A percentile compares a stretch with the other conserved stretches of the same genome.
These are phyloP conservation scores for Bipolaris gigantea DNA, from an alignment of 2,329 filamentous ascomycete species.

Conservation along the genomic window DNA sequence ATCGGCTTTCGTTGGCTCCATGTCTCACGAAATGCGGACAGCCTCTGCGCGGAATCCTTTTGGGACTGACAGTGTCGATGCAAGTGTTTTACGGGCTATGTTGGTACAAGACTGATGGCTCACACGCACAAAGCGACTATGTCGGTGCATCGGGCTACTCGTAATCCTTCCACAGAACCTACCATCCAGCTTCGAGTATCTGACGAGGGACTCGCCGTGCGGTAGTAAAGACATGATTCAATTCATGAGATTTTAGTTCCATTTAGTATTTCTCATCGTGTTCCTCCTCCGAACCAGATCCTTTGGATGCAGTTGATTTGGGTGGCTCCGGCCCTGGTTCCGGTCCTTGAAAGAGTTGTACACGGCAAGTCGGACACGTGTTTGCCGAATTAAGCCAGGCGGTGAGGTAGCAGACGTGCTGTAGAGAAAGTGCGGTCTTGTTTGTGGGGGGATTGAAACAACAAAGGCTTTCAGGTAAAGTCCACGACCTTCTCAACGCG, in stretches of 20 bases:
- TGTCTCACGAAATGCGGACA: slow-evolving; percentile 6
- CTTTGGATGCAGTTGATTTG: background rate
- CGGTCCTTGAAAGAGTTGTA: background rate
- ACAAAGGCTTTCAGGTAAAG: background rate
- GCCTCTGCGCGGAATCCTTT: slow-evolving; percentile 5
- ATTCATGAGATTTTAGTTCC: too few species aligned
- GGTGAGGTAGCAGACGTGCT: background rate
- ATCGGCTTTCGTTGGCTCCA: slow-evolving; percentile 4
- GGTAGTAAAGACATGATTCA: too few species aligned
- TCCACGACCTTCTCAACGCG: background rate
- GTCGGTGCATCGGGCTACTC: too few species aligned
- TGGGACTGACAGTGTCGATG: background rate
- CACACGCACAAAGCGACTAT: too few species aligned
- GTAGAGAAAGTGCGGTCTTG: background rate
- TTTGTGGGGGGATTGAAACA: background rate
- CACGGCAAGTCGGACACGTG: background rate
- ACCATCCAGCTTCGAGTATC: too few species aligned
- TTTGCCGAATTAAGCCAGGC: background rate
- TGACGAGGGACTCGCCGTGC: too few species aligned
- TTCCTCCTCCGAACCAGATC: background rate
- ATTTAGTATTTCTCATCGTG: background rate
- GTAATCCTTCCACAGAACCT: too few species aligned
- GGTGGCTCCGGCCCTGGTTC: too few species aligned
- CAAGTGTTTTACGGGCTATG: too few species aligned
- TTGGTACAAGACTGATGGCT: too few species aligned